Percentiles rank a stretch among this genome's conserved stretches.
These are phyloP conservation scores for Wallacemonas sp. DNA, from an alignment of 208 protist species.

Conservation along the genomic window DNA sequence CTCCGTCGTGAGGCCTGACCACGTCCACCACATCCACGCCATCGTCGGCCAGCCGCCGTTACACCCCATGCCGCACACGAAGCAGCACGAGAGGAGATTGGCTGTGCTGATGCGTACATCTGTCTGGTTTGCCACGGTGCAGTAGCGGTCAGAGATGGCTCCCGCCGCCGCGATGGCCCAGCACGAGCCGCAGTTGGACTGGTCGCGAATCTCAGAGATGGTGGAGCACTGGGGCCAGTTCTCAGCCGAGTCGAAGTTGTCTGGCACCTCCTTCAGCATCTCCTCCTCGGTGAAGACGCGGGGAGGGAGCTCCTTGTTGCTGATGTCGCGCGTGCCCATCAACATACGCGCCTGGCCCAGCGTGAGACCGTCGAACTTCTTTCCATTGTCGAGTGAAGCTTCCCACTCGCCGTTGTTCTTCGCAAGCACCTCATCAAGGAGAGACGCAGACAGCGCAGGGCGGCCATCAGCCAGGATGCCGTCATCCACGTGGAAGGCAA, in stretches of 20 bases:
- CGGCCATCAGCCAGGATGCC: not conserved
- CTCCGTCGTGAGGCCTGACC: slow-evolving; percentile 63
- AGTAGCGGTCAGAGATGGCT: slow-evolving; percentile 87
- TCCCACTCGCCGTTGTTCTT: slow-evolving; percentile 58
- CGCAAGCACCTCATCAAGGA: not conserved
- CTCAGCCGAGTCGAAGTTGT: slow-evolving; percentile 57
- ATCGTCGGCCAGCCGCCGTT: slow-evolving; percentile 71
- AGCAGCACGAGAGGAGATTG: slow-evolving; percentile 86
- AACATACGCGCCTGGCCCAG: slow-evolving; percentile 36
- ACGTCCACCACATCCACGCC: slow-evolving; percentile 75
- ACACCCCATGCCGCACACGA: slow-evolving; percentile 76
- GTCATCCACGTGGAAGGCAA: slow-evolving; percentile 20
- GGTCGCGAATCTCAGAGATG: slow-evolving; percentile 79
- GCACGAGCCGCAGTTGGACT: slow-evolving; percentile 90
- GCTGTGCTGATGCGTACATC: slow-evolving; percentile 64
- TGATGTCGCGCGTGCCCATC: slow-evolving; percentile 41
- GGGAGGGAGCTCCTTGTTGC: slow-evolving; percentile 24
- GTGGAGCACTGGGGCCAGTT: slow-evolving; percentile 67
- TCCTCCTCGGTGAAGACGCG: slow-evolving; percentile 55
- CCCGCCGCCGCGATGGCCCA: slow-evolving; percentile 90
- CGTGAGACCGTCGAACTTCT: slow-evolving; percentile 35
- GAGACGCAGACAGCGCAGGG: slow-evolving; percentile 7
- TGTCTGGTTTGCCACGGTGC: slow-evolving; percentile 64
- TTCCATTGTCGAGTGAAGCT: slow-evolving; percentile 45
- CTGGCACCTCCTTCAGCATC: slow-evolving; percentile 37